Evolutionary conservation across 768 basidiomycete genomes (phyloP).

Genomic region (Tylopilus sp.): DNA sequence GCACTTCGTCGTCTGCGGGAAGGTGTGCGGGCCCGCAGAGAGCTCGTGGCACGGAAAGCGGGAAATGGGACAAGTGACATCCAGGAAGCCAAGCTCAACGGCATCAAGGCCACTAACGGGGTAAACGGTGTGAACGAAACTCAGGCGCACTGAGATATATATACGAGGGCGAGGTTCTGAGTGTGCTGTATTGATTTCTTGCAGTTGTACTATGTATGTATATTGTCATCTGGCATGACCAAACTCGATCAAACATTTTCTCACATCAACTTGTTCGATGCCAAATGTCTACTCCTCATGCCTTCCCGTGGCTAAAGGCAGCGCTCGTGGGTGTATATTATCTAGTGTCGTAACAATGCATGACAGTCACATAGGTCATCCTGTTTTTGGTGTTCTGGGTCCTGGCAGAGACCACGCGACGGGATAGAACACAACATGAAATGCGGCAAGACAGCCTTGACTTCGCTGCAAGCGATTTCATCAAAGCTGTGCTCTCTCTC

Average conservation of each 20-base stretch:
- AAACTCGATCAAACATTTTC: neutral
- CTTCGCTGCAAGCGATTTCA: slow-evolving; percentile 19
- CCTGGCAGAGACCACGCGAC: slow-evolving; percentile 10
- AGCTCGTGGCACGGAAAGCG: slow-evolving; percentile 37
- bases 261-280: neutral
- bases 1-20: slow-evolving; percentile 81
- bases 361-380: slow-evolving; percentile 6
- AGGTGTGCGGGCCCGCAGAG: slow-evolving; percentile 78
- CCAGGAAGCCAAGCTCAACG: slow-evolving; percentile 15
- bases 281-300: neutral
- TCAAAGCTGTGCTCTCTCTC: slow-evolving; percentile 17
- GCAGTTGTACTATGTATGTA: neutral
- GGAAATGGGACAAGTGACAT: slow-evolving; percentile 7
- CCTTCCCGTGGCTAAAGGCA: neutral
- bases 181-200: neutral
- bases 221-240: slow-evolving; percentile 8
- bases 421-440: neutral
- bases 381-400: slow-evolving; percentile 16
- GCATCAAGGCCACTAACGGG: slow-evolving; percentile 14
- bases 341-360: neutral
- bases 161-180: neutral
- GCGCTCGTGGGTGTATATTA: slow-evolving; percentile 8
- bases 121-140: slow-evolving; percentile 23
- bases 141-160: neutral
- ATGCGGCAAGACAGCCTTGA: slow-evolving; percentile 13